phyloP scores from a whole-genome alignment of 2,329 filamentous ascomycete species.

The Fusarium sp. region DNA sequence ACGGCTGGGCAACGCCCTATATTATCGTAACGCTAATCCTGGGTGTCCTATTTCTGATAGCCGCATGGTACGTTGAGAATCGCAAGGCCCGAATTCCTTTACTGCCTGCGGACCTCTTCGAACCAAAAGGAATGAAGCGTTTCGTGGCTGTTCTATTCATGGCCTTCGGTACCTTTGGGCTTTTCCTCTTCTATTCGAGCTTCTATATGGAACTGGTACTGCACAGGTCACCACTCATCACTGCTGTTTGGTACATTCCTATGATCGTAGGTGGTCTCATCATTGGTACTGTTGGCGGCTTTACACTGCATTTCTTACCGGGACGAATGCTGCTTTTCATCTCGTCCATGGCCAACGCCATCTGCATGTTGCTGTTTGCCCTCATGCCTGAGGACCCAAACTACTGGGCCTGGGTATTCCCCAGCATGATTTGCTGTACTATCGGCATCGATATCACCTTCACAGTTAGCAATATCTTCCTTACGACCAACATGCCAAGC shows the following conservation, averaged over 20 bases:
- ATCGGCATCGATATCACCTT: slow-evolving; percentile 75
- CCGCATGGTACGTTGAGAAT: slow-evolving; percentile 72
- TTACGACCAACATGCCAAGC: slow-evolving; percentile 71
- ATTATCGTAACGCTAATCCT: slow-evolving; percentile 71
- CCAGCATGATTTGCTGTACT: slow-evolving; percentile 69
- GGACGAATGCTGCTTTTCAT: slow-evolving; percentile 66
- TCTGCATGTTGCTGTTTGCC: slow-evolving; percentile 66
- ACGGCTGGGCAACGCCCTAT: slow-evolving; percentile 74
- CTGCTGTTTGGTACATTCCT: slow-evolving; percentile 70
- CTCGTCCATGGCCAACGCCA: slow-evolving; percentile 63
- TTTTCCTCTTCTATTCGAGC: slow-evolving; percentile 72
- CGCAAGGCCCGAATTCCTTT: slow-evolving; percentile 71
- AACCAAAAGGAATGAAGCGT: slow-evolving; percentile 67
- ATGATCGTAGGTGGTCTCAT: slow-evolving; percentile 70
- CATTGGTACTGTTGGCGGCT: slow-evolving; percentile 65
- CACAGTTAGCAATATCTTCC: slow-evolving; percentile 75
- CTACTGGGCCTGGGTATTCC: slow-evolving; percentile 75
- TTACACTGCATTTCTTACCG: slow-evolving; percentile 67
- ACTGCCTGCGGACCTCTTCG: slow-evolving; percentile 72
- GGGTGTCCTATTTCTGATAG: slow-evolving; percentile 64
- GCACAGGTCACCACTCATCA: slow-evolving; percentile 63
- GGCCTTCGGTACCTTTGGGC: slow-evolving; percentile 66
- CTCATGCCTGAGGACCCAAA: slow-evolving; percentile 64
- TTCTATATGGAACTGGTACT: slow-evolving; percentile 71
- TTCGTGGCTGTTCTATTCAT: slow-evolving; percentile 66